Evolutionary conservation across 1,139 yeast species (phyloP).

Genomic region (Blastobotrys illinoisensis): DNA sequence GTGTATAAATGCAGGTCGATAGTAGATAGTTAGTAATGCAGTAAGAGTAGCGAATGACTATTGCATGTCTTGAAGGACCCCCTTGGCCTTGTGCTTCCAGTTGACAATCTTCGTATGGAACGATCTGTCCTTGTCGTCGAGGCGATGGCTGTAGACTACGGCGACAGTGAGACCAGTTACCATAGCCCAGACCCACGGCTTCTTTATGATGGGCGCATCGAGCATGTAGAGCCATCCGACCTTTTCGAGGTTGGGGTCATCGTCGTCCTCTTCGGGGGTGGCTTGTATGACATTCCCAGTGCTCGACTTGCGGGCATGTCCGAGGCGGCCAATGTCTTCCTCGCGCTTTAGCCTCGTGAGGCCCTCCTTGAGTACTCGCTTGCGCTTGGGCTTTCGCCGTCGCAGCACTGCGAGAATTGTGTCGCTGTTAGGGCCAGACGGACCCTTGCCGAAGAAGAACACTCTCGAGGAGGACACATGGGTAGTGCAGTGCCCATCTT

Average conservation of each 20-base stretch:
- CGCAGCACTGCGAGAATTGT: conserved; percentile 15
- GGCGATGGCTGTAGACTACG: conserved; percentile 17
- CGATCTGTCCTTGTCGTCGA: conserved; percentile 10
- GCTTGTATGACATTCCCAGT: neutral
- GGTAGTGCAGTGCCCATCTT: neutral
- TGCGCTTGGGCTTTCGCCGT: conserved; percentile 16
- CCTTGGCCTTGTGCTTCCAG: conserved; percentile 8
- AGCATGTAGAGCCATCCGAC: conserved; percentile 25
- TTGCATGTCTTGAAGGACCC: conserved; percentile 4
- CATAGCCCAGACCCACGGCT: conserved; percentile 17
- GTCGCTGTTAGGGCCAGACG: conserved; percentile 11
- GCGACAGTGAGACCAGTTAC: conserved; percentile 19
- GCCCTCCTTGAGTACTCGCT: conserved; percentile 14
- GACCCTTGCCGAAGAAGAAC: conserved; percentile 11
- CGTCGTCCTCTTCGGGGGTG: conserved; percentile 13
- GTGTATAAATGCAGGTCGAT: neutral
- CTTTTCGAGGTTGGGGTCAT: conserved; percentile 22
- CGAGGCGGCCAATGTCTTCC: neutral
- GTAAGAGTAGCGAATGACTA: neutral
- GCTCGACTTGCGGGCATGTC: neutral
- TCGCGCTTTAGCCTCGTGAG: conserved; percentile 6
- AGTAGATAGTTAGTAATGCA: neutral
- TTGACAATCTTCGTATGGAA: conserved; percentile 7
- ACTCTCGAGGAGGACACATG: conserved; percentile 13
- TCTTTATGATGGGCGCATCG: conserved; percentile 13